Base-by-base conservation (phyloP, 768 basidiomycete genomes). In the Russula foetens region DNA sequence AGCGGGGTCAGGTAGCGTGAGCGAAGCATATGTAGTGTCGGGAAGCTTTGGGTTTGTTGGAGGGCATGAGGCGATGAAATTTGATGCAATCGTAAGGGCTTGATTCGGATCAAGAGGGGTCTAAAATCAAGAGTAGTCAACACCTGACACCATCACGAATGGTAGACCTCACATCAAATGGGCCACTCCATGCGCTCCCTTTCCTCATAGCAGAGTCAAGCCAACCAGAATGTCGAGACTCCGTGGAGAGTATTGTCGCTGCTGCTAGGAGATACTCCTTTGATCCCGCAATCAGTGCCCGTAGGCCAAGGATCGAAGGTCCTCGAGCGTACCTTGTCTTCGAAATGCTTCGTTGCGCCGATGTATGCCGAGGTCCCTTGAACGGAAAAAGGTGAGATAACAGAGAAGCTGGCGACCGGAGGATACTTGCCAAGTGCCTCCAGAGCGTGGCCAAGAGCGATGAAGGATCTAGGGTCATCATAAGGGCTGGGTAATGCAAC, bases 211-310 rank as follows among this genome's bases (percentile, higher is more conserved):
- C 75, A 1, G 78, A 76, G 62, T 76, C 74, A 38, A 88, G 70
- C 84, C 84, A 88, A 1, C 79, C 73, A n/a, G 82, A 77, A 58
- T 88, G 86, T 35, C 84, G 79, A 24, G 84, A 77, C 67, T 88
- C 84, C 54, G 78, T 79, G 17, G 81, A 74, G 48, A 84, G 76
- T 63, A 87, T 80, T 53, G 76, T 75, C 4, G 77, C 84, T 7
- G 82, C 82, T 19, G 77, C 79, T 28, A 80, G 77, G n/a, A 82
- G 67, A 69, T 77, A 79, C 23, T 69, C 73, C 59, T 75, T 63
- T 50, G 54, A 2, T 39, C 31, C 56, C 7, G 43, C 7, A 5
- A 48, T 44, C n/a, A 59, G 60, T 5, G 45, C 33, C 26, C 49
- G 57, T 12, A 39, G 53, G 23, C n/a, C 6, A 28, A n/a, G 47